These are phyloP conservation scores for Sporopachydermia quercuum DNA, from an alignment of 805 yeast species.

Conservation along the genomic window DNA sequence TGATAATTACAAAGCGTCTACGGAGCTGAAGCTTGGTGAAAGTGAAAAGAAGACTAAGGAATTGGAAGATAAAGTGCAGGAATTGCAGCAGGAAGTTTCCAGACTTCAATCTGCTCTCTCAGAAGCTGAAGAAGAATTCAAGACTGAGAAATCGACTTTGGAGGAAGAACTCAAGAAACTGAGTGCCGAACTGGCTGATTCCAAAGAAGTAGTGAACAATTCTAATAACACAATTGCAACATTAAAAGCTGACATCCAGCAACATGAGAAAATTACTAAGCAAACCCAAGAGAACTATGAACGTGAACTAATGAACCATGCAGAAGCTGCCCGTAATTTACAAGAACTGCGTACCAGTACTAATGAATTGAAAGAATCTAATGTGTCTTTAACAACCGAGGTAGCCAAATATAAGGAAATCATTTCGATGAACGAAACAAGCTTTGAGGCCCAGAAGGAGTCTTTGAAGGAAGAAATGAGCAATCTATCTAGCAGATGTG, in stretches of 20 bases:
- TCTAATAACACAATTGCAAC: slow-evolving; percentile 7
- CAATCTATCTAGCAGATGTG: slow-evolving; percentile 27
- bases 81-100: neutral
- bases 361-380: slow-evolving; percentile 16
- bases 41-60: slow-evolving; percentile 4
- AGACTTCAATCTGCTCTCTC: slow-evolving; percentile 7
- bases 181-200: slow-evolving; percentile 11
- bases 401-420: slow-evolving; percentile 19
- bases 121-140: slow-evolving; percentile 4
- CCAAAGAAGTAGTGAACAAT: slow-evolving; percentile 3
- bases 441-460: slow-evolving; percentile 30
- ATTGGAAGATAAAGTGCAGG: slow-evolving; percentile 2
- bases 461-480: slow-evolving; percentile 33
- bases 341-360: slow-evolving; percentile 23
- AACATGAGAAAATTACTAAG: slow-evolving; percentile 31
- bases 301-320: slow-evolving; percentile 37
- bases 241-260: slow-evolving; percentile 20
- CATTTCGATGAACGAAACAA: slow-evolving; percentile 23
- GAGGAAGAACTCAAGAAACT: slow-evolving; percentile 9
- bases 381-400: slow-evolving; percentile 14
- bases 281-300: slow-evolving; percentile 42
- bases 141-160: slow-evolving; percentile 11
- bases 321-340: slow-evolving; percentile 30
- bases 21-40: slow-evolving; percentile 7
- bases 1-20: slow-evolving; percentile 25